phyloP scores from a whole-genome alignment of 2,329 filamentous ascomycete species.

The Colletotrichum eremochloae region DNA sequence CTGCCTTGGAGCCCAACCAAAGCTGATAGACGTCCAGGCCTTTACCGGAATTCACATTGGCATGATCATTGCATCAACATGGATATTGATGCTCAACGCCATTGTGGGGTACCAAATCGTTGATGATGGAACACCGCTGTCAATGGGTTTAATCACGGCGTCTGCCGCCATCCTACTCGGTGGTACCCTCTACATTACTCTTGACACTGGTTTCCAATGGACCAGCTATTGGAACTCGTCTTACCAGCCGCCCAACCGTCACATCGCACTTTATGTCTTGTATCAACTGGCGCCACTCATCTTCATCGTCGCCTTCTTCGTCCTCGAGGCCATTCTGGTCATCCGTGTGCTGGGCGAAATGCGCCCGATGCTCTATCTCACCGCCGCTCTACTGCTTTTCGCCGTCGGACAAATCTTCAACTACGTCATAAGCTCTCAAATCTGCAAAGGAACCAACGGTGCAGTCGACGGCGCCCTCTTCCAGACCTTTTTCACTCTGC shows the following conservation, averaged over 20 bases:
- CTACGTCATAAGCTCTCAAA: constrained; percentile 91
- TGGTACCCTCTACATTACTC: constrained; percentile 93
- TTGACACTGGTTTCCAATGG: constrained; percentile 92
- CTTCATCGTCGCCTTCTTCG: constrained; percentile 89
- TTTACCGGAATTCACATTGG: constrained; percentile 94
- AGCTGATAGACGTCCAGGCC: constrained; percentile 62
- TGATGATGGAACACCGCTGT: constrained; percentile 91
- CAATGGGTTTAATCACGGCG: constrained; percentile 78
- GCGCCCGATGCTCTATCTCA: constrained; percentile 92
- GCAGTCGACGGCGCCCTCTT: constrained; percentile 96
- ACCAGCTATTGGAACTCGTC: constrained; percentile 81
- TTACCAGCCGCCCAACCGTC: constrained; percentile 70
- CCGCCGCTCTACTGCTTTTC: constrained; percentile 82
- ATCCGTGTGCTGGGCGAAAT: constrained; percentile 87
- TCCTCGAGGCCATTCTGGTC: constrained; percentile 87
- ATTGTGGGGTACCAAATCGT: constrained; percentile 93
- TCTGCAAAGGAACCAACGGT: constrained; percentile 85
- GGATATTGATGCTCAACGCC: constrained; percentile 93
- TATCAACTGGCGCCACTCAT: constrained; percentile 92
- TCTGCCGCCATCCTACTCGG: constrained; percentile 83
- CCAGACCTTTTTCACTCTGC: constrained; percentile 90
- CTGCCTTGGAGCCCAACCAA: not conserved
- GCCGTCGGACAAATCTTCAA: constrained; percentile 96
- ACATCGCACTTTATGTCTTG: constrained; percentile 91
- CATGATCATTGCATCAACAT: constrained; percentile 87